Percentiles rank a stretch among this genome's conserved stretches.
Conservation (phyloP, 139 green algal genomes). For the Closterium sp. region DNA sequence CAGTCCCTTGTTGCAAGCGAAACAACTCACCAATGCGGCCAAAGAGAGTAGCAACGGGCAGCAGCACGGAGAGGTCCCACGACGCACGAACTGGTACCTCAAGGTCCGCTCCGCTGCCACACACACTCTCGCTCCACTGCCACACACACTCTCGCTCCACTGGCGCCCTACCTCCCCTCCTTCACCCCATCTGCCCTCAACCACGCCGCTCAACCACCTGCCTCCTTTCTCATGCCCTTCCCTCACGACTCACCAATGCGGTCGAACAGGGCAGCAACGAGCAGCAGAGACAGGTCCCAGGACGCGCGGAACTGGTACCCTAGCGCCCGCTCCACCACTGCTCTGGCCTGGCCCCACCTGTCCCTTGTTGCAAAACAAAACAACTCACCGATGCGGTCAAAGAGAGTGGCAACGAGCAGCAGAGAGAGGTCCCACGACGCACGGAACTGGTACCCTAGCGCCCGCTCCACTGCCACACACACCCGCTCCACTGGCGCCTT, state of each 20-base stretch:
- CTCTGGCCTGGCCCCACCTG: conserved; percentile 64
- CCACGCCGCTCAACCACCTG: too few species aligned
- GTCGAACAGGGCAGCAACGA: conserved; percentile 39
- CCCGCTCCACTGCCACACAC: conserved; percentile 63
- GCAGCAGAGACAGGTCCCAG: conserved; percentile 73
- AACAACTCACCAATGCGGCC: conserved; percentile 12
- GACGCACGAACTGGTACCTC: conserved; percentile 57
- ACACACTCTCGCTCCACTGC: conserved; percentile 68
- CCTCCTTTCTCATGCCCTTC: too few species aligned
- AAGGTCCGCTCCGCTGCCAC: conserved; percentile 65
- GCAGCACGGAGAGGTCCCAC: conserved; percentile 74
- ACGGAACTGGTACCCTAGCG: conserved; percentile 67
- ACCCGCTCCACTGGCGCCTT: conserved; percentile 57
- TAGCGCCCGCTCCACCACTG: conserved; percentile 68
- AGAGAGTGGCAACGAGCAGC: conserved; percentile 50
- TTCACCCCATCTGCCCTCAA: too few species aligned
- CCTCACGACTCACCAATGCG: conserved; percentile 14
- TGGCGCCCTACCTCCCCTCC: not conserved
- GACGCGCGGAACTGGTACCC: conserved; percentile 61
- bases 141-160: conserved; percentile 63
- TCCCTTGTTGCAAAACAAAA: conserved; percentile 28
- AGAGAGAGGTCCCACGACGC: conserved; percentile 69
- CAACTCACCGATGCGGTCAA: conserved; percentile 27
- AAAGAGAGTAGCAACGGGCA: conserved; percentile 49
- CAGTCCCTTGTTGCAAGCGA: conserved; percentile 29